phyloP scores from a whole-genome alignment of 257 asterid species.

The Solanum phureja region DNA sequence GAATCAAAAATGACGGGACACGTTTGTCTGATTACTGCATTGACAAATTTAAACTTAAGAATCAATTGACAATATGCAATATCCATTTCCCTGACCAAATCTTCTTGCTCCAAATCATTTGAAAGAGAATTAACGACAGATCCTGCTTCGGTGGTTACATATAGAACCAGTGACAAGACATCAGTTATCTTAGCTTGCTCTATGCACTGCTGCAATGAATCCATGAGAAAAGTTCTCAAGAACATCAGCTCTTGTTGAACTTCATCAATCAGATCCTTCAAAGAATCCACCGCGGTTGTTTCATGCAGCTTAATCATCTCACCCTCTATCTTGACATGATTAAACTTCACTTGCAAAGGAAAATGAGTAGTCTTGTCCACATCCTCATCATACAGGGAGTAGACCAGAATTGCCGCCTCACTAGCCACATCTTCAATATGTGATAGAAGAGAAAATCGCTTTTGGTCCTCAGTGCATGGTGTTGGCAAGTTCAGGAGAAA shows the following conservation, averaged over 20 bases:
- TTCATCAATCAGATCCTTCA: background rate
- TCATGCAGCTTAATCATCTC: background rate
- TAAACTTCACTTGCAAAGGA: background rate
- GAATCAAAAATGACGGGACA: background rate
- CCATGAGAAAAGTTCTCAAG: background rate
- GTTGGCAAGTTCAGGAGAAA: background rate
- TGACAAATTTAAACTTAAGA: background rate
- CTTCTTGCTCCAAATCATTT: background rate
- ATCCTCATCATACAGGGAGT: background rate
- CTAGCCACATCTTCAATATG: background rate
- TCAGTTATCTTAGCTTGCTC: background rate
- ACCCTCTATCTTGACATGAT: background rate
- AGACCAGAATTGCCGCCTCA: background rate
- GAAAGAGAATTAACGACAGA: background rate
- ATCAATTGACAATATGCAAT: background rate
- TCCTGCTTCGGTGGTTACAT: background rate
- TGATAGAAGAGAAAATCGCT: background rate
- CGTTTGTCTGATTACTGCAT: background rate
- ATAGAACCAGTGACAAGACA: background rate
- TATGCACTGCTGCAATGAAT: background rate
- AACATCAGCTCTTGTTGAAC: background rate
- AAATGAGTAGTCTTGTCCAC: background rate
- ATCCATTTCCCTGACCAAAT: background rate
- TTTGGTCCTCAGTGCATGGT: background rate
- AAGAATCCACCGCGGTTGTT: background rate